Evolutionary conservation across 2,329 filamentous ascomycete genomes (phyloP).

Genomic region (Aspergillus eucalypticola): DNA sequence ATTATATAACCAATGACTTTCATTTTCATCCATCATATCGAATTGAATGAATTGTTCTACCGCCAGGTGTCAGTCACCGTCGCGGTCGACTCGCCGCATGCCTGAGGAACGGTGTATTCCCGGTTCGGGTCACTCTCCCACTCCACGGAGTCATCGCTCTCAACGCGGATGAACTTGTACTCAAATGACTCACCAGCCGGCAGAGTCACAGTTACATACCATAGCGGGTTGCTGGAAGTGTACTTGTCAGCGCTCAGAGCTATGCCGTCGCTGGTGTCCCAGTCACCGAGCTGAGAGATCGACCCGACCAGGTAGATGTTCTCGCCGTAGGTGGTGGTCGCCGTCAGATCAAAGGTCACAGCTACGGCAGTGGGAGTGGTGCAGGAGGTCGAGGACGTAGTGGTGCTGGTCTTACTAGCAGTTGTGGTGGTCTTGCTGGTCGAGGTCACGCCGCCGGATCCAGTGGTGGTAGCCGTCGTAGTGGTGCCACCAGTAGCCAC

Average conservation of each 20-base stretch:
- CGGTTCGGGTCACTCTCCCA: slow-evolving; percentile 64
- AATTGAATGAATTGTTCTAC: slow-evolving; percentile 9
- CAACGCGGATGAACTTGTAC: slow-evolving; percentile 69
- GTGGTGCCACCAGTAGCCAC: slow-evolving; percentile 34
- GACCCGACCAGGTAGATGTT: slow-evolving; percentile 67
- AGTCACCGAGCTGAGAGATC: slow-evolving; percentile 60
- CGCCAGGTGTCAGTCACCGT: slow-evolving; percentile 44
- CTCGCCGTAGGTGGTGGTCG: slow-evolving; percentile 62
- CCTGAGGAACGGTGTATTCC: slow-evolving; percentile 42
- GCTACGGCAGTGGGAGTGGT: slow-evolving; percentile 48
- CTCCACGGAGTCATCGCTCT: slow-evolving; percentile 54
- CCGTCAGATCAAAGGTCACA: slow-evolving; percentile 64
- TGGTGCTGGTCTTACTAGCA: slow-evolving; percentile 16
- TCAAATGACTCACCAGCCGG: slow-evolving; percentile 57
- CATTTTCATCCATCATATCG: neutral
- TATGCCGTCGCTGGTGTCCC: slow-evolving; percentile 59
- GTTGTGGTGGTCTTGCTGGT: slow-evolving; percentile 21
- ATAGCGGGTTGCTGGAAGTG: slow-evolving; percentile 60
- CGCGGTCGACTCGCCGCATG: slow-evolving; percentile 33
- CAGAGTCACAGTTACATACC: slow-evolving; percentile 60
- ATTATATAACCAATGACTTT: neutral
- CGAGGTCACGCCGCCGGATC: slow-evolving; percentile 34
- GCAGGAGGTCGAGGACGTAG: slow-evolving; percentile 15
- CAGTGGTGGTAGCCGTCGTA: slow-evolving; percentile 30
- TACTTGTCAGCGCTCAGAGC: slow-evolving; percentile 62